Evolutionary conservation across 2,329 filamentous ascomycete genomes (phyloP).

Genomic region (Xylaria sp.): DNA sequence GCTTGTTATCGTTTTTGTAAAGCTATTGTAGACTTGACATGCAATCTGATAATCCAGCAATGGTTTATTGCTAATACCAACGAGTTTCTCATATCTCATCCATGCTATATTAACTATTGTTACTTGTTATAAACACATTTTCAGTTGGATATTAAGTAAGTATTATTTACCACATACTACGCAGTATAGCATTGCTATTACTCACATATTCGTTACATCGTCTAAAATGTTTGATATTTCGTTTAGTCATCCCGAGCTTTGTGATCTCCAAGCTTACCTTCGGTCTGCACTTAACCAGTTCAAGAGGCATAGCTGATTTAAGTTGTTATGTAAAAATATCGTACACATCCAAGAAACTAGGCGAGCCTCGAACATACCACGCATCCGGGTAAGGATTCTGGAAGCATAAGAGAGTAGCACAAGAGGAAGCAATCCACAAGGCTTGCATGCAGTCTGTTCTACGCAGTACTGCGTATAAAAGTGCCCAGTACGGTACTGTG

Average conservation of each 20-base stretch:
- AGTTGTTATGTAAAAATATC: not conserved
- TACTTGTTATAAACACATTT: not conserved
- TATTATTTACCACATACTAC: not conserved
- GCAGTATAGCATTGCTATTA: not conserved
- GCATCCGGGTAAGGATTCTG: not conserved
- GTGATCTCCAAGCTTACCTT: not conserved
- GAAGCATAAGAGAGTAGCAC: not conserved
- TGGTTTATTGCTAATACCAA: not conserved
- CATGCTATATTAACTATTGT: not conserved
- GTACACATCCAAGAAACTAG: not conserved
- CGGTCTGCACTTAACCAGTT: not conserved
- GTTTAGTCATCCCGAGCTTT: not conserved
- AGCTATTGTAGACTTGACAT: not conserved
- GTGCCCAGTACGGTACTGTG: conserved; percentile 11
- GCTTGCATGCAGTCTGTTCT: conserved; percentile 16
- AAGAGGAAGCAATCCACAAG: conserved; percentile 6
- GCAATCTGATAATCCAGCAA: not conserved
- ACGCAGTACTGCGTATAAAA: too few relatives aligned
- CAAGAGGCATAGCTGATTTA: not conserved
- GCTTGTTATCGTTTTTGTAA: not conserved
- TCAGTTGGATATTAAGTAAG: not conserved
- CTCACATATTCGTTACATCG: not conserved
- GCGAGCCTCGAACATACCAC: not conserved
- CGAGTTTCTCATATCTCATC: not conserved
- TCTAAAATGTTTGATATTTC: not conserved